These are phyloP conservation scores for Metschnikowia baotianmanensis DNA, from an alignment of 805 yeast genomes.

Conservation along the genomic window DNA sequence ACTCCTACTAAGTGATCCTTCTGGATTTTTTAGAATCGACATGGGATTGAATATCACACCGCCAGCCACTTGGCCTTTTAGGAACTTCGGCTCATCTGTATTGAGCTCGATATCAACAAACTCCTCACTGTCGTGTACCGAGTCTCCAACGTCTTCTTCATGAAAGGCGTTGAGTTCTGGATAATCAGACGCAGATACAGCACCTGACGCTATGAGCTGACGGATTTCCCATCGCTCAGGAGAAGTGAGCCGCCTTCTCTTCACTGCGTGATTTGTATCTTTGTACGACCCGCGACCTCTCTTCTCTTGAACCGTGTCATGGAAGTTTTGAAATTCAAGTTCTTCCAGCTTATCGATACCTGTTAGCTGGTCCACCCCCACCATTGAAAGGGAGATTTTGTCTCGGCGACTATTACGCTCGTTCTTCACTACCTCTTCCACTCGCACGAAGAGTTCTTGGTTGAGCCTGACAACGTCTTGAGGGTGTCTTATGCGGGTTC, in stretches of 20 bases:
- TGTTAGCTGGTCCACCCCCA: slow-evolving; percentile 65
- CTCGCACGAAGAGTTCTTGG: slow-evolving; percentile 65
- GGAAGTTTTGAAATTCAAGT: slow-evolving; percentile 4
- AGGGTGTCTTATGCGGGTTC: slow-evolving; percentile 53
- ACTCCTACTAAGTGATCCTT: slow-evolving; percentile 72
- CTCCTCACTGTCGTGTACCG: slow-evolving; percentile 31
- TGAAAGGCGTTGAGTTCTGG: slow-evolving; percentile 48
- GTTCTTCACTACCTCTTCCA: slow-evolving; percentile 29
- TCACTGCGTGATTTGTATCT: slow-evolving; percentile 13
- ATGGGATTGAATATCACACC: slow-evolving; percentile 46
- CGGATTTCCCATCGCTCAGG: slow-evolving; percentile 91
- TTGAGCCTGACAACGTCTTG: slow-evolving; percentile 53
- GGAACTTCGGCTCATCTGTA: slow-evolving; percentile 67
- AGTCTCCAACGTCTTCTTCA: slow-evolving; percentile 21
- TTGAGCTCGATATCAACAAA: slow-evolving; percentile 74
- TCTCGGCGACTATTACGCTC: slow-evolving; percentile 16
- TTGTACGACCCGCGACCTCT: slow-evolving; percentile 12
- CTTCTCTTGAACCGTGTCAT: slow-evolving; percentile 6
- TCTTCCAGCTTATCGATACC: slow-evolving; percentile 45
- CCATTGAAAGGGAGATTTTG: slow-evolving; percentile 61
- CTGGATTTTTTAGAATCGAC: slow-evolving; percentile 65
- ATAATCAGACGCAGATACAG: slow-evolving; percentile 60
- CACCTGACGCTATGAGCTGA: slow-evolving; percentile 81
- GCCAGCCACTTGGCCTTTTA: slow-evolving; percentile 52
- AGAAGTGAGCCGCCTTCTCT: slow-evolving; percentile 55